Conservation (phyloP, 305 asterid genomes). For the Solanum hybrid region DNA sequence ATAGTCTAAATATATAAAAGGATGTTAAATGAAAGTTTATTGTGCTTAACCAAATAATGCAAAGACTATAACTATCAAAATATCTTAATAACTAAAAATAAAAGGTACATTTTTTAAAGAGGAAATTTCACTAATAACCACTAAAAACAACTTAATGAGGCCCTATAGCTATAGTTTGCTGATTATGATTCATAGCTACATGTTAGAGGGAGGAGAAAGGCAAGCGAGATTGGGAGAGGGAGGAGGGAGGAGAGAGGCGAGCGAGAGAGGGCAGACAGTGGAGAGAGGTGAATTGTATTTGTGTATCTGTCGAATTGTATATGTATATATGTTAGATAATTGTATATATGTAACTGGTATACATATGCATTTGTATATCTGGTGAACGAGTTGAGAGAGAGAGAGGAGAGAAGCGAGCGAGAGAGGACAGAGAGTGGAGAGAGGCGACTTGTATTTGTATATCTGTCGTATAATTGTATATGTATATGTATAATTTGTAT, state of each 20-base stretch:
- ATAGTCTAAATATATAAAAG: neutral
- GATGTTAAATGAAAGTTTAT: neutral
- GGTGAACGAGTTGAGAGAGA: neutral
- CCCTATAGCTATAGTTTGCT: accelerated
- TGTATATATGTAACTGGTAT: neutral
- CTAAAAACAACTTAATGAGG: no score
- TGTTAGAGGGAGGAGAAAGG: neutral
- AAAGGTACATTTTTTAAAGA: neutral
- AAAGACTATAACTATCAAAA: neutral
- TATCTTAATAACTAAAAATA: neutral
- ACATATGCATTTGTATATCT: neutral
- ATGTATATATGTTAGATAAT: no score
- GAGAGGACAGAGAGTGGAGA: neutral
- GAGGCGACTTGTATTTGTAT: neutral
- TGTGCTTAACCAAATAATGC: neutral
- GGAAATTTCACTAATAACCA: no score
- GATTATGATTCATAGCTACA: neutral
- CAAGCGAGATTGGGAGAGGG: neutral
- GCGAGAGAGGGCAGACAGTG: no score
- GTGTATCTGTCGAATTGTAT: no score
- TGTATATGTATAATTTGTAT: no score
- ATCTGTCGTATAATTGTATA: no score
- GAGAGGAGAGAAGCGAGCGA: neutral
- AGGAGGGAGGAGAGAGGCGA: neutral
- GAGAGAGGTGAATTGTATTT: no score